Percentiles rank a stretch among this genome's conserved stretches.
Evolutionary conservation across 352 stramenopile species (phyloP).

Genomic region (Pythium plurisporium): DNA sequence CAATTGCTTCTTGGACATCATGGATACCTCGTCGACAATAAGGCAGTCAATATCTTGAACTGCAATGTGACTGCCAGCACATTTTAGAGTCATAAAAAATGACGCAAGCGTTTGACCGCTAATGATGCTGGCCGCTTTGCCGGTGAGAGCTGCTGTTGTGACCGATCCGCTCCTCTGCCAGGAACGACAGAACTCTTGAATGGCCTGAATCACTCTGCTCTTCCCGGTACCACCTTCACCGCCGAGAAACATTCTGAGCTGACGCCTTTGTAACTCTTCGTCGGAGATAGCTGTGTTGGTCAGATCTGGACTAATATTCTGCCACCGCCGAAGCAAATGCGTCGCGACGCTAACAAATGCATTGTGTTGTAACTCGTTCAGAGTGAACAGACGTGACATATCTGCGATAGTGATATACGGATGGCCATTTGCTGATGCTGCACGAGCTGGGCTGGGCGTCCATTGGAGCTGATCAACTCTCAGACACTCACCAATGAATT

Average conservation of each 20-base stretch:
- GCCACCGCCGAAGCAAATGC: neutral
- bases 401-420: neutral
- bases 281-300: neutral
- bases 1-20: slow-evolving; percentile 13
- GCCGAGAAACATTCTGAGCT: slow-evolving; percentile 9
- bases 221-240: slow-evolving; percentile 8
- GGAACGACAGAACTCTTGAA: slow-evolving; percentile 1
- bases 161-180: neutral
- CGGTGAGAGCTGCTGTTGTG: slow-evolving; percentile 4
- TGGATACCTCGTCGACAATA: slow-evolving; percentile 19
- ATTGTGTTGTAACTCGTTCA: slow-evolving; percentile 10
- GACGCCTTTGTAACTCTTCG: neutral
- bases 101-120: slow-evolving; percentile 8
- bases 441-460: neutral
- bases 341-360: slow-evolving; percentile 4
- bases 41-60: slow-evolving; percentile 17
- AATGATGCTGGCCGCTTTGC: slow-evolving; percentile 16
- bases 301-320: neutral
- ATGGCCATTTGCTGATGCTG: neutral
- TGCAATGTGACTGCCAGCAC: neutral
- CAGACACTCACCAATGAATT: neutral
- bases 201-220: slow-evolving; percentile 4
- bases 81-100: slow-evolving; percentile 7
- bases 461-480: neutral
- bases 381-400: neutral